These are phyloP conservation scores for Sarocladiaceae sp. DNA, from an alignment of 2,329 filamentous ascomycete genomes.

Conservation along the genomic window DNA sequence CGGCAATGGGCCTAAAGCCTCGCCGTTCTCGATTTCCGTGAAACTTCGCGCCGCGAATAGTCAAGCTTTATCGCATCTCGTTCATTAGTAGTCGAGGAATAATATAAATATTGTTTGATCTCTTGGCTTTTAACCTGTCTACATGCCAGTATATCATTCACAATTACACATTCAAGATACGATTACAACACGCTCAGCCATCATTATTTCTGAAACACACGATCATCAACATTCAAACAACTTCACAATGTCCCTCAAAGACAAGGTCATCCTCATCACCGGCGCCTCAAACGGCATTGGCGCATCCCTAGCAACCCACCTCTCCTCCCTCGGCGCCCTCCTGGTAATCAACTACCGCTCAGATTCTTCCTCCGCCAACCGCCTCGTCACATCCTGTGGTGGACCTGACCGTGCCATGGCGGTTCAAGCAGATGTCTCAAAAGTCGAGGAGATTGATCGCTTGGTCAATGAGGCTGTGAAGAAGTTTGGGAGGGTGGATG, in stretches of 20 bases:
- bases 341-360: conserved; percentile 54
- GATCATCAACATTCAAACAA: not conserved
- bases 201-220: no score
- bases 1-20: no score
- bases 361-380: conserved; percentile 40
- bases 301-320: conserved; percentile 50
- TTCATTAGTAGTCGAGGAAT: no score
- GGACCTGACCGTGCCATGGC: conserved; percentile 39
- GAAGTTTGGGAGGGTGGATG: conserved; percentile 14
- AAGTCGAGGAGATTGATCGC: conserved; percentile 15
- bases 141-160: no score
- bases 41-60: not conserved
- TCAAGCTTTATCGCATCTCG: no score
- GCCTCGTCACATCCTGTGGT: conserved; percentile 43
- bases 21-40: not conserved
- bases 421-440: conserved; percentile 29
- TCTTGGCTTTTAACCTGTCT: no score
- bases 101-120: no score
- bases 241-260: conserved; percentile 25
- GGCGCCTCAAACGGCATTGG: conserved; percentile 57
- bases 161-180: no score
- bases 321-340: conserved; percentile 50
- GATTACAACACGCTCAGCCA: no score
- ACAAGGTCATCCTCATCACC: conserved; percentile 45
- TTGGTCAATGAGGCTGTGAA: conserved; percentile 16